Evolutionary conservation across 2,329 filamentous ascomycete species (phyloP).

Genomic region (Cladophialophora exuberans): DNA sequence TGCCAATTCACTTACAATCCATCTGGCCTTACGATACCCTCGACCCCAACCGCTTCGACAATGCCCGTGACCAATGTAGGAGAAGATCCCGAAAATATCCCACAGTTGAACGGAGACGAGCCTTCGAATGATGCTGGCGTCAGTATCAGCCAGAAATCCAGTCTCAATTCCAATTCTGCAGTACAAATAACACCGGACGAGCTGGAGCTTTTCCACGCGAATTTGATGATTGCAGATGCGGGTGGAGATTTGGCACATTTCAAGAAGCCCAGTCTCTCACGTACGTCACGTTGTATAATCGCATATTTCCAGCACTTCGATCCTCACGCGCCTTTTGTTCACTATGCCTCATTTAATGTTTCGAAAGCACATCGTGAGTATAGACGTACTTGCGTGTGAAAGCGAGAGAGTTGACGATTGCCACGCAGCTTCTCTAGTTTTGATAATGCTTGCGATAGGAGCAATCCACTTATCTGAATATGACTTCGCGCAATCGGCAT

Average conservation of each 20-base stretch:
- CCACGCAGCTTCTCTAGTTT: background rate
- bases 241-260: background rate
- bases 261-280: background rate
- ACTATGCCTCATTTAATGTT: constrained; percentile 3
- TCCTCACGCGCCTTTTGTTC: constrained; percentile 14
- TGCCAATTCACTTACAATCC: constrained; percentile 18
- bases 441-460: constrained; percentile 13
- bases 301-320: constrained; percentile 16
- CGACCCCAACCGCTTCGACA: background rate
- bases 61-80: background rate
- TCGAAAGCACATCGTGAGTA: background rate
- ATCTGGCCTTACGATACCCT: constrained; percentile 10
- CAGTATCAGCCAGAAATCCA: background rate
- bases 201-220: constrained; percentile 7
- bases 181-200: constrained; percentile 12
- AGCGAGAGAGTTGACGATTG: background rate
- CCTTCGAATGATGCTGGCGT: background rate
- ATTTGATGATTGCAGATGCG: background rate
- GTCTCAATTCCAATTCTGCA: background rate
- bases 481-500: background rate
- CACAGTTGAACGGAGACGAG: background rate
- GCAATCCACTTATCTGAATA: constrained; percentile 5
- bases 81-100: background rate
- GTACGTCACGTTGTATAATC: background rate
- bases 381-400: background rate